Base-by-base conservation (phyloP, 345 rosid species). In the Carallia pectinifolia region DNA sequence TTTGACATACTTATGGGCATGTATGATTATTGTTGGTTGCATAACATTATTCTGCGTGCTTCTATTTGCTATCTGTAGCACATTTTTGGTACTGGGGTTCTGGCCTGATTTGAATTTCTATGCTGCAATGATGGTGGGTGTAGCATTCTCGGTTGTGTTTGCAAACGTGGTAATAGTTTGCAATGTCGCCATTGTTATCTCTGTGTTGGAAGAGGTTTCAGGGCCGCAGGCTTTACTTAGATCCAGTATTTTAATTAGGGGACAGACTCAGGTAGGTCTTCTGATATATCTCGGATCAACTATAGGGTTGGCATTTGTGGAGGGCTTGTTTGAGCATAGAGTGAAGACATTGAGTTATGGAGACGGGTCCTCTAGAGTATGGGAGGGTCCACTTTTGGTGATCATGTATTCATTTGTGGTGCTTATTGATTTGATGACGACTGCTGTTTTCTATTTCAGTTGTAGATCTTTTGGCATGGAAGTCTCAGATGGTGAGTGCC, bases 371-470 rank as follows among this genome's bases (percentile, higher is more conserved):
- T 86, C 95, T 0, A 89, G 97, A 85, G 74, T 90, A 31, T 94
- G 98, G 97, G 97, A 90, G 80, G 97, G 96, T 62, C 96, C 97
- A 36, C 80, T 94, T 56, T 71, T 94, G 74, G 96, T 90, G 68
- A 31, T 94, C 31, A 91, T 94, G 96, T 86, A 85, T 83, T 88
- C 97, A 4, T 94, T 94, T 78, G 87, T 91, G 58, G 88, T 88
- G 81, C 93, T 94, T 71, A 75, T 91, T 50, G 97, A 94, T 83
- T 75, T 85, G 76, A 94, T 91, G 95, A 86, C 86, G 89, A 91
- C 78, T 81, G 82, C 85, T 1, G 93, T 94, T 54, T 94, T 94
- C 81, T 94, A 88, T 76, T 94, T 89, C 80, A 91, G 96, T 54
- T 89, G 97, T 77, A 87, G 84, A 68, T 87, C 88, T 50, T 85